phyloP scores from a whole-genome alignment of 495 filamentous ascomycete genomes.

The Penicillium cosmopolitanum region DNA sequence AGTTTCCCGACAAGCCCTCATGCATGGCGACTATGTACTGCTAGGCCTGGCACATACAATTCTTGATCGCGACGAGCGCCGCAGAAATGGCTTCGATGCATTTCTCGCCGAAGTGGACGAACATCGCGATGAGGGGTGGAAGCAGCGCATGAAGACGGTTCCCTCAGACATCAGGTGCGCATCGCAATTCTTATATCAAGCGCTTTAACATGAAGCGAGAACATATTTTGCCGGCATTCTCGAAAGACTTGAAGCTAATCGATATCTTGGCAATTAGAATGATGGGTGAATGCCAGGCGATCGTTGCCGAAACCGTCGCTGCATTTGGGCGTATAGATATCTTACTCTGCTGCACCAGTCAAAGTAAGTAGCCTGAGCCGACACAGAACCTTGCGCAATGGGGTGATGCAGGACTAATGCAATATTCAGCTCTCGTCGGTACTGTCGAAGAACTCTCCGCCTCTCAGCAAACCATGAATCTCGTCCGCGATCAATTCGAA shows the following conservation, averaged over 20 bases:
- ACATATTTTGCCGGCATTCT: too few relatives aligned
- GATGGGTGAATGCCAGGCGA: conserved; percentile 69
- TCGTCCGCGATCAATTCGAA: conserved; percentile 91
- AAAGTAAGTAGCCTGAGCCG: conserved; percentile 55
- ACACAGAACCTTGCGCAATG: not conserved
- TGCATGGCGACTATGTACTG: conserved; percentile 84
- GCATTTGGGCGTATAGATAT: conserved; percentile 88
- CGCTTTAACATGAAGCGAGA: not conserved
- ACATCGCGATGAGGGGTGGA: conserved; percentile 53
- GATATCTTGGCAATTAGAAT: conserved; percentile 30
- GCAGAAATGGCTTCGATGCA: conserved; percentile 54
- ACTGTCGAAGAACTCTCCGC: conserved; percentile 88
- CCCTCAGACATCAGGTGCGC: conserved; percentile 57
- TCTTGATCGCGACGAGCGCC: conserved; percentile 45
- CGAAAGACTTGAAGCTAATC: not conserved
- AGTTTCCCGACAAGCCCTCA: conserved; percentile 73
- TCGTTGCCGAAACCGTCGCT: conserved; percentile 81
- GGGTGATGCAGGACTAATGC: not conserved
- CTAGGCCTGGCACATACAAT: conserved; percentile 69
- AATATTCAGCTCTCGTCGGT: conserved; percentile 72
- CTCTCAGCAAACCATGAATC: conserved; percentile 68
- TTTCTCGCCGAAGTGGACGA: conserved; percentile 72
- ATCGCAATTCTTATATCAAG: not conserved
- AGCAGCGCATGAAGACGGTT: conserved; percentile 45
- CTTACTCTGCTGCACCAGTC: conserved; percentile 82